Evolutionary conservation across 176 grass and related monocot species (phyloP).

Genomic region (Carex scoparia): DNA sequence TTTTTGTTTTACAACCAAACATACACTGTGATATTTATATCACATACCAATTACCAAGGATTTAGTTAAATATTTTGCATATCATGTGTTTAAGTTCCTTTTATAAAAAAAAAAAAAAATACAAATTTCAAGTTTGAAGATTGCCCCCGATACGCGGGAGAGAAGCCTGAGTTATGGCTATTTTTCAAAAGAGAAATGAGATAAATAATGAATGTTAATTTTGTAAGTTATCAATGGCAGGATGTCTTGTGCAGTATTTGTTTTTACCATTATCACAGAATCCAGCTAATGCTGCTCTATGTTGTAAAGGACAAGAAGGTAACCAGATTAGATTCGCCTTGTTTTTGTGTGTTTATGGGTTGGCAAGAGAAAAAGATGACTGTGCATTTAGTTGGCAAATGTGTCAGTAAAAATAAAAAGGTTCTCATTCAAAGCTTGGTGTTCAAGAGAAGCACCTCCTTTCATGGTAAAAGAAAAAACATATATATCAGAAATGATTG

Average conservation of each 20-base stretch:
- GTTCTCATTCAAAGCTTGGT: constrained; percentile 77
- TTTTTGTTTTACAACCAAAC: too few relatives aligned
- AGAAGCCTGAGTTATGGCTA: not conserved
- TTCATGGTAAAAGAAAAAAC: constrained; percentile 29
- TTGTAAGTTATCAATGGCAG: constrained; percentile 32
- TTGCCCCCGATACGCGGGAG: not conserved
- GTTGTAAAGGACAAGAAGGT: constrained; percentile 79
- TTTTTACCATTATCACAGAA: constrained; percentile 68
- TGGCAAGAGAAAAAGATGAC: constrained; percentile 41
- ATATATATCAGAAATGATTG: not conserved
- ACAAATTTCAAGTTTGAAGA: not conserved
- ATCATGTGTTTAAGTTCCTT: not conserved
- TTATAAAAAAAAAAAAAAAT: not conserved
- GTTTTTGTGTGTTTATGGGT: constrained; percentile 54
- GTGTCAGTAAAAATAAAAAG: constrained; percentile 67
- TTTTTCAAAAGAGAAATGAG: not conserved
- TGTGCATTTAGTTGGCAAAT: constrained; percentile 54
- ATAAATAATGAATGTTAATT: not conserved
- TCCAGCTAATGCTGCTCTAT: constrained; percentile 52
- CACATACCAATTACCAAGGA: too few relatives aligned
- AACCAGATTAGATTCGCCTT: constrained; percentile 80
- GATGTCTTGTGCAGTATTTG: constrained; percentile 45
- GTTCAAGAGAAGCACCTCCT: constrained; percentile 89
- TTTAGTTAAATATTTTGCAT: not conserved
- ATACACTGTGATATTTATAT: too few relatives aligned